phyloP scores from a whole-genome alignment of 345 rosid species.

The Moricandia arvensis region DNA sequence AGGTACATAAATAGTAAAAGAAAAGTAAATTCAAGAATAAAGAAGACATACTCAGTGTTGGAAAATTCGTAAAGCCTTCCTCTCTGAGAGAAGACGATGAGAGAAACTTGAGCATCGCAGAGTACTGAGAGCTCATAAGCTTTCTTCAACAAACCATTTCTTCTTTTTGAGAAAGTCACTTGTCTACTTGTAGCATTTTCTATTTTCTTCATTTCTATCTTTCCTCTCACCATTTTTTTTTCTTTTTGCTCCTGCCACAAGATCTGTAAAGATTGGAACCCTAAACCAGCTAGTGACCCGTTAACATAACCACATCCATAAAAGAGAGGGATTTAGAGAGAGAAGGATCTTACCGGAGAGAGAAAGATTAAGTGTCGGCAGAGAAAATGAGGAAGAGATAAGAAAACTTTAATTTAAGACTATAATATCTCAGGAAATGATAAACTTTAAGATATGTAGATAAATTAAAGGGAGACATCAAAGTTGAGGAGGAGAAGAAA shows the following conservation, averaged over 20 bases:
- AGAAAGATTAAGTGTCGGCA: slow-evolving; percentile 6
- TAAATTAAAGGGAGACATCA: background rate
- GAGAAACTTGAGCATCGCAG: slow-evolving; percentile 39
- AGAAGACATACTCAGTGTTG: slow-evolving; percentile 25
- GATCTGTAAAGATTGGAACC: slow-evolving; percentile 29
- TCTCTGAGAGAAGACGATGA: slow-evolving; percentile 35
- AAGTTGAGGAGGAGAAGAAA: background rate
- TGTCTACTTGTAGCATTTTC: slow-evolving; percentile 38
- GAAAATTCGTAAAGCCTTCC: slow-evolving; percentile 39
- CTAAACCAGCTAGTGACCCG: background rate
- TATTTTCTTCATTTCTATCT: slow-evolving; percentile 42
- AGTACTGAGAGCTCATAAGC: slow-evolving; percentile 42
- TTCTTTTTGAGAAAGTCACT: slow-evolving; percentile 40
- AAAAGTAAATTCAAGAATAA: background rate
- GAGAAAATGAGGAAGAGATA: slow-evolving; percentile 8
- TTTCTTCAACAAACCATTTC: slow-evolving; percentile 40
- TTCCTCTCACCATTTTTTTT: slow-evolving; percentile 39
- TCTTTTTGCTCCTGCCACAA: background rate
- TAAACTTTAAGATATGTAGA: background rate
- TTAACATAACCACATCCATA: slow-evolving; percentile 2
- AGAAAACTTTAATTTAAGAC: background rate
- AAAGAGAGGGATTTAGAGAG: background rate
- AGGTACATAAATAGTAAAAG: background rate
- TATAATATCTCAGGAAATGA: background rate
- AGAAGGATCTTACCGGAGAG: slow-evolving; percentile 25